Base-by-base conservation (phyloP, 495 filamentous ascomycete species). In the Tuber microsphaerosporum region DNA sequence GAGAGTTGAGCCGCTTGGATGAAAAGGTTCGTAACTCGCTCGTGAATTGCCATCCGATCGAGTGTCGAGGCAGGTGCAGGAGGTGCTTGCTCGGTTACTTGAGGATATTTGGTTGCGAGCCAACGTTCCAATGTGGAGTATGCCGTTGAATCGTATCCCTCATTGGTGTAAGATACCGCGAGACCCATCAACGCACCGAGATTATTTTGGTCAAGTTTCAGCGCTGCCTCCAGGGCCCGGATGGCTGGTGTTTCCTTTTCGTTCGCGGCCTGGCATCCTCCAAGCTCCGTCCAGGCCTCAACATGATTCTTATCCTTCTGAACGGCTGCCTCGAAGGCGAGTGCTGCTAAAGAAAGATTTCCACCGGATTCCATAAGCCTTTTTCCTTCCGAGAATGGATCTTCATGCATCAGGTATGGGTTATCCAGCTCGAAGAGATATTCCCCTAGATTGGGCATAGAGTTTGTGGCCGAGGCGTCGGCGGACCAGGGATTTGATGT, bases 161-260 rank as follows among this genome's bases (percentile, higher is more conserved):
- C 95, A 85, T 99, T 99, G 46, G 96, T 98, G 84, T 98, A 99
- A n/a, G 91, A 94, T 65, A 99, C 95, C 61, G 94, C 93, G 17
- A 99, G 87, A 6, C 92, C 93, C 94, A 99, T 97, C 44, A 98
- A 86, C 2, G 95, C 94, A 61, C 92, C 87, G 10, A 97, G 88
- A 81, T 97, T 97, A 79, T 89, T 89, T 2, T 93, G 89, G 80
- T 97, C 93, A 14, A 94, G 85, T 84, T 93, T 94, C 71, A 97
- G 85, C 20, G 94, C 93, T 81, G 94, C 92, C 85, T 97, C 95
- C 73, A 97, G 86, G 7, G 96, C 95, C n/a, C 95, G 91, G 78
- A 99, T 97, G n/a, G 96, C 96, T 8, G 95, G 95, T 6, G 93
- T 89, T 82, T 99, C 95, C 84, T 99, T 99, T 82, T 99, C 95